Conservation (phyloP, 1,139 yeast species). For the Torulaspora pretoriensis region DNA sequence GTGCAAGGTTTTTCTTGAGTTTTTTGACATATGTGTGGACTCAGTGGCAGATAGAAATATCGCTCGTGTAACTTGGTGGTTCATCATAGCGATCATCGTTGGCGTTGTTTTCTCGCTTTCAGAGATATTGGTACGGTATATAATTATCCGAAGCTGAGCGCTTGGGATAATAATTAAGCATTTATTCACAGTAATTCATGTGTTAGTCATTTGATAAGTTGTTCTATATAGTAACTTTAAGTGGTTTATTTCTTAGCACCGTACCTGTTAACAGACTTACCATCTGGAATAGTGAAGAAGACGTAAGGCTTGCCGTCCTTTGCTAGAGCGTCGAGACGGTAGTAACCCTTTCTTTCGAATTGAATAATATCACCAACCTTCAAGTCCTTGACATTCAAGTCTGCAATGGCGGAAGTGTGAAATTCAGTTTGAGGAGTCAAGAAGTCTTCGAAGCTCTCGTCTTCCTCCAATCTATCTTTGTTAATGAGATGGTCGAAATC, state of each 20-base stretch:
- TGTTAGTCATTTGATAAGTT: not conserved
- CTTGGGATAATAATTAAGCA: not conserved
- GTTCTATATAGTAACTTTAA: not conserved
- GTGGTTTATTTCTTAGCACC: constrained; percentile 55
- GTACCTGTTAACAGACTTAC: constrained; percentile 80
- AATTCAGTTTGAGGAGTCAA: constrained; percentile 85
- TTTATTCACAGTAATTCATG: constrained; percentile 3
- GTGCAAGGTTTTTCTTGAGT: constrained; percentile 88
- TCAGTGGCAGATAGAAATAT: constrained; percentile 91
- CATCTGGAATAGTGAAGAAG: constrained; percentile 94
- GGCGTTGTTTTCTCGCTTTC: constrained; percentile 66
- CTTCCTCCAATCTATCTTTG: constrained; percentile 94
- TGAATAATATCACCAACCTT: constrained; percentile 86
- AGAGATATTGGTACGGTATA: constrained; percentile 56
- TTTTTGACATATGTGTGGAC: constrained; percentile 88
- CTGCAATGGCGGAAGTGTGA: constrained; percentile 75
- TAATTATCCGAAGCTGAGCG: constrained; percentile 40
- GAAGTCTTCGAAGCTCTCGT: constrained; percentile 90
- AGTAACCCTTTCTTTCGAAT: constrained; percentile 97
- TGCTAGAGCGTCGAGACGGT: constrained; percentile 64
- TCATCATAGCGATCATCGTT: constrained; percentile 73
- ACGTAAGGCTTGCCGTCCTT: constrained; percentile 60
- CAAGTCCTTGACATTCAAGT: constrained; percentile 68
- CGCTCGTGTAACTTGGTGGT: constrained; percentile 87
- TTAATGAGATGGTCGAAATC: constrained; percentile 95